Evolutionary conservation across 2,329 filamentous ascomycete species (phyloP), one percentile per base, ranked within the genome.

Genomic region (Aspergillus puulaauensis): DNA sequence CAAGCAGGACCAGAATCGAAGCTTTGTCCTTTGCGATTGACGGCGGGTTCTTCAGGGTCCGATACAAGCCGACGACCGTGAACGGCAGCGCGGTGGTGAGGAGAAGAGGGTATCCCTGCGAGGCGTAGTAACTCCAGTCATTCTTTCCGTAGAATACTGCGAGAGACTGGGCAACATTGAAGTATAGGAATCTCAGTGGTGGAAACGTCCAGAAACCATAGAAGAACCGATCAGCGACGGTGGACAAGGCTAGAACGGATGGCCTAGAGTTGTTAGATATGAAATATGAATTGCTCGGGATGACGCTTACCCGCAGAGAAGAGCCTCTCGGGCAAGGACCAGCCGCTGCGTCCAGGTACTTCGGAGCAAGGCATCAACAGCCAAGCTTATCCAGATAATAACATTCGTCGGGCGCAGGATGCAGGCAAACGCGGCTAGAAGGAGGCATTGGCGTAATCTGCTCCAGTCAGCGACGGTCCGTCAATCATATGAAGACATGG

Each of bases 71-170:
- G 14, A 83, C 61, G 2, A 89, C 68, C 8, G 86, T 83, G 70
- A 96, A 96, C 0, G 93, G 93, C 2, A 97, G 78, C 43, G 86
- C 86, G 1, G 91, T 93, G 8, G 89, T 96, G 33, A 95, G 87
- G 5, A 97, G 84, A 0, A 98, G 82, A 2, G 95, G 93, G 24
- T 96, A 82, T 4, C 92, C 95, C 75, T 99, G 93, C 0, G 90
- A 89, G 31, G 96, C 76, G 73, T 97, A 99, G 77, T 98, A 99
- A 74, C 97, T 92, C 83, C 89, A 89, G 61, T 91, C 86, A 75
- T 96, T 98, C 48, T 80, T 84, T 21, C 95, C 95, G 71, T 99
- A 99, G 75, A 98, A 98, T 48, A 93, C 85, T 24, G 95, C 91
- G 6, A 99, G 82, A 7, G 90, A 90, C 73, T 96, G 89, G 19